These are phyloP conservation scores for Schrenkiella parvula DNA, from an alignment of 345 rosid species.

Conservation along the genomic window DNA sequence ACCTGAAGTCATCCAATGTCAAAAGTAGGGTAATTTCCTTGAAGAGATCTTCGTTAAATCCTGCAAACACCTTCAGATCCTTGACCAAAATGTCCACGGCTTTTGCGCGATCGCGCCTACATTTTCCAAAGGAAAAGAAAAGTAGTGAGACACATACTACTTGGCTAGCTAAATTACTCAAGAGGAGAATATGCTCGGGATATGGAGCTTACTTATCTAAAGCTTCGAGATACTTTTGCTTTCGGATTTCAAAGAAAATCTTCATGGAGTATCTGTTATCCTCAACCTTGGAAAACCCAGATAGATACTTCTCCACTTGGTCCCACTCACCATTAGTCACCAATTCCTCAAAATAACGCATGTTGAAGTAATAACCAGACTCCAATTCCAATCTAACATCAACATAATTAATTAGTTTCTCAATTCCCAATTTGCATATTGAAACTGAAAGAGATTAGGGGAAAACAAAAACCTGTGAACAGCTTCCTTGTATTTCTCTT, in stretches of 20 bases:
- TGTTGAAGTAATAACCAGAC: slow-evolving; percentile 79
- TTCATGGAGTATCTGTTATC: slow-evolving; percentile 85
- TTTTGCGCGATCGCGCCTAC: slow-evolving; percentile 71
- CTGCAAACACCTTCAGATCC: slow-evolving; percentile 79
- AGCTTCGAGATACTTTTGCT: slow-evolving; percentile 91
- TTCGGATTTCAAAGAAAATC: slow-evolving; percentile 84
- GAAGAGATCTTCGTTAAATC: slow-evolving; percentile 76
- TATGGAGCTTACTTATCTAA: slow-evolving; percentile 60
- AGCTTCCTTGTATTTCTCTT: slow-evolving; percentile 75
- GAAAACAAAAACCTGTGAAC: slow-evolving; percentile 55
- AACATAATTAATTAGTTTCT: neutral
- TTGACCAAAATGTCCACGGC: slow-evolving; percentile 81
- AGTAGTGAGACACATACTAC: neutral
- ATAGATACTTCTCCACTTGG: slow-evolving; percentile 74
- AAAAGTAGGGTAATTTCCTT: slow-evolving; percentile 82
- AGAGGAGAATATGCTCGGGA: neutral
- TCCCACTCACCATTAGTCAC: slow-evolving; percentile 94
- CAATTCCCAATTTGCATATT: neutral
- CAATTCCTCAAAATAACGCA: slow-evolving; percentile 81
- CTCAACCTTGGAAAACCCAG: slow-evolving; percentile 47
- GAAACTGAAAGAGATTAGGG: neutral
- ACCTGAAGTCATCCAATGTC: slow-evolving; percentile 86
- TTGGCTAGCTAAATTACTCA: neutral
- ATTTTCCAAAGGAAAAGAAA: neutral
- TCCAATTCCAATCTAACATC: slow-evolving; percentile 77